Evolutionary conservation across 2,329 filamentous ascomycete species (phyloP), one percentile per base, ranked within the genome.

Genomic region (Curvularia sp.): DNA sequence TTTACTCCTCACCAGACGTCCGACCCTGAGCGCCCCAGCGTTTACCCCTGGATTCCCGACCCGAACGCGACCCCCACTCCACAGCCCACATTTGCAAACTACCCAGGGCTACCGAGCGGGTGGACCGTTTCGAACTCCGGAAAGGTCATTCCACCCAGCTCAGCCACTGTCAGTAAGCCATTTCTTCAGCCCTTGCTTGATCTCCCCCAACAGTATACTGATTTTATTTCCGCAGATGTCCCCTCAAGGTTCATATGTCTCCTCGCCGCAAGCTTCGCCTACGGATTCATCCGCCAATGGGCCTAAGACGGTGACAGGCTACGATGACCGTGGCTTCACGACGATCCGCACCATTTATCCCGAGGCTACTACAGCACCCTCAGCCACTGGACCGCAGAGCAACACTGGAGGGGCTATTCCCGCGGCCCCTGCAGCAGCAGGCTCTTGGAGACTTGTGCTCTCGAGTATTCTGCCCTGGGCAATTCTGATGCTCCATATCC

Each of bases 111-210:
- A 58, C 92, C 93, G 41, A 86, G 84, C 69, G 92, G 91, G 59
- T 97, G 92, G 92, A 85, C 88, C 61, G 91, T 95, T 79, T 91
- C 88, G 50, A 83, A 88, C 61, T 85, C 87, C 67, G 91, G 92
- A 74, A 94, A 93, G 81, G 88, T 95, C 70, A 83, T 92, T 72
- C 90, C 90, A 73, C 85, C 87, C 66, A 86, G 84, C 78, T 86
- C 87, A 80, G 86, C 86, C 71, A 83, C 84, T 81, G 85, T 87
- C 81, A 86, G 86, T 88, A 86, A 85, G 87, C 77, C 64, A 44
- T 69, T 70, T 66, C 66, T 59, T 57, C 60, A 63, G 1, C 55
- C 28, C 55, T 49, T 43, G 38, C 43, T 53, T 48, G 15, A 42
- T 50, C 35, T 47, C 18, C 12, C 15, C 35, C 10, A 30, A 50